These are phyloP conservation scores for Jaltomata sinuosa DNA, from an alignment of 257 asterid genomes.

Conservation along the genomic window DNA sequence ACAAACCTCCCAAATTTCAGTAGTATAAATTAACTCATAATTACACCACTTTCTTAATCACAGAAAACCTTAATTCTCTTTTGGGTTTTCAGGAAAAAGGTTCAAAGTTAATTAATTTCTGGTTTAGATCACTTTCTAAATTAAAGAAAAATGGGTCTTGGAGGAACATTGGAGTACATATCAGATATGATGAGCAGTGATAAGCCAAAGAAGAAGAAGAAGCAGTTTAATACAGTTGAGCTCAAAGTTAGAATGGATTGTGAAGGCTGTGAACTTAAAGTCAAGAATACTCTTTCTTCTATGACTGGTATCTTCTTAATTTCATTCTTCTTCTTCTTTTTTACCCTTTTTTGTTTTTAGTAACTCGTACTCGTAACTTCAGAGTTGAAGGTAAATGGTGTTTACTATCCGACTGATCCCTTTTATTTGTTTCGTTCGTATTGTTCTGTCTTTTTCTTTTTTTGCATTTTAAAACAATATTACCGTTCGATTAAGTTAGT, in stretches of 20 bases:
- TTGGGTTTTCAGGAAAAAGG: neutral
- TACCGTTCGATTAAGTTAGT: too few relatives aligned
- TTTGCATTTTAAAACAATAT: too few relatives aligned
- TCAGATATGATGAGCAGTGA: constrained; percentile 56
- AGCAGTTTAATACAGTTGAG: constrained; percentile 58
- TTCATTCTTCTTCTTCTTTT: neutral
- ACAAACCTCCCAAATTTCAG: neutral
- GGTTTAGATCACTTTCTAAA: neutral
- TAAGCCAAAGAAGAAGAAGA: constrained; percentile 53
- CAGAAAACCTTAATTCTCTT: neutral
- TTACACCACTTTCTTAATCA: neutral
- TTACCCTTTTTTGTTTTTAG: too few relatives aligned
- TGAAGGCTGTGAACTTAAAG: constrained; percentile 88
- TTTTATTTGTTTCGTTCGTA: too few relatives aligned
- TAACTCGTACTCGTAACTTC: too few relatives aligned
- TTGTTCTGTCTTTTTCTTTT: neutral
- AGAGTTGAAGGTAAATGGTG: too few relatives aligned
- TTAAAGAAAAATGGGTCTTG: constrained; percentile 43
- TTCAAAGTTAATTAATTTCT: neutral
- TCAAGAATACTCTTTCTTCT: constrained; percentile 70
- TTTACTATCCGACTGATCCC: too few relatives aligned
- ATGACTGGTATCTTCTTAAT: constrained; percentile 37
- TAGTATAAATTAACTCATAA: neutral
- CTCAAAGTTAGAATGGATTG: constrained; percentile 94
- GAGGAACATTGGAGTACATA: constrained; percentile 66